These are phyloP conservation scores for Gossypium australe DNA, from an alignment of 345 rosid genomes.

Conservation along the genomic window DNA sequence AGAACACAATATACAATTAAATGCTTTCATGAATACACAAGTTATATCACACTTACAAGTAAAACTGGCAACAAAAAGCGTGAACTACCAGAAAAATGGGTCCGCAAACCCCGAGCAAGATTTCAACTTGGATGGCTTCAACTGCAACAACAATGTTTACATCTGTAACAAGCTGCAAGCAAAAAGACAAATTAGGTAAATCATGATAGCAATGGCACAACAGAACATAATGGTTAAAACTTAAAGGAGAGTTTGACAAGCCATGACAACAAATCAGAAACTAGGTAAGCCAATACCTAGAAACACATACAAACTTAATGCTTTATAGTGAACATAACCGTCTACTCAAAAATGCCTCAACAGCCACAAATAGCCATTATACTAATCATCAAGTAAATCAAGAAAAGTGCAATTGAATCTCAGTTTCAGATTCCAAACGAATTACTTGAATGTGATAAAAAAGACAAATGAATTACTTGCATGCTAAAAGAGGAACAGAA, in stretches of 20 bases:
- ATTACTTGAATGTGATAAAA: not conserved
- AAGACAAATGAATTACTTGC: not conserved
- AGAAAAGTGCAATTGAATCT: not conserved
- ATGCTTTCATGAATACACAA: not conserved
- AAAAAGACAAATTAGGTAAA: constrained; percentile 8
- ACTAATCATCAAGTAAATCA: not conserved
- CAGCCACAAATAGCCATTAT: not conserved
- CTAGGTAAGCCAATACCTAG: not conserved
- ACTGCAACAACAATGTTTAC: constrained; percentile 97
- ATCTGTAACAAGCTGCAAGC: constrained; percentile 81
- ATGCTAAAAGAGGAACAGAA: not conserved
- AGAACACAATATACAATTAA: too few species aligned
- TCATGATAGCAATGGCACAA: not conserved
- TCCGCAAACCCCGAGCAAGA: constrained; percentile 85
- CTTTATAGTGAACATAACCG: not conserved
- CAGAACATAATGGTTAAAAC: not conserved
- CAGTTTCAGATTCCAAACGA: not conserved
- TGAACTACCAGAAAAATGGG: constrained; percentile 85
- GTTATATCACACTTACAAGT: constrained; percentile 52
- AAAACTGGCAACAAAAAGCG: constrained; percentile 81
- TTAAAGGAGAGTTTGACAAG: not conserved
- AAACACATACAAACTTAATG: not conserved
- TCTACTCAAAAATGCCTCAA: not conserved
- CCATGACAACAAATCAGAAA: not conserved
- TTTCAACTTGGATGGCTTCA: constrained; percentile 97